Conservation (phyloP, 2,329 filamentous ascomycete genomes). For the Colletotrichum tofieldiae region DNA sequence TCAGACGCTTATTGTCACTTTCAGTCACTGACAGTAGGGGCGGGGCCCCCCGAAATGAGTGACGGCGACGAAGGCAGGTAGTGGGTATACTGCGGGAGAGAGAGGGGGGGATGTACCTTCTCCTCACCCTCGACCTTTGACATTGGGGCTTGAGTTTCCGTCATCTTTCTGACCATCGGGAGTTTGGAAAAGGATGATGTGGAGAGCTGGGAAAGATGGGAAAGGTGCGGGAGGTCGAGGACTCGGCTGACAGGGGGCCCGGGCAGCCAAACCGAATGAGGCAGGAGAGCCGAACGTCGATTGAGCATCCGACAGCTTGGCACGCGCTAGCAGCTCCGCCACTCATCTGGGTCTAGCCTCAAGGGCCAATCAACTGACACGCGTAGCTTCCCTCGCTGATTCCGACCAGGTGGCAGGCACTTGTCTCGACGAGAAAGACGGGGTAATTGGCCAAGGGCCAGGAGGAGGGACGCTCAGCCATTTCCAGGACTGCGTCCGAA, state of each 20-base stretch:
- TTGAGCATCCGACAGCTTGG: constrained; percentile 36
- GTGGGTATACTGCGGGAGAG: not conserved
- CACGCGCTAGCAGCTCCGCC: constrained; percentile 37
- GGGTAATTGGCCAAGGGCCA: constrained; percentile 2
- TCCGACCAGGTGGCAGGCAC: not conserved
- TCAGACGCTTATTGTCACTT: not conserved
- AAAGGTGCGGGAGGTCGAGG: constrained; percentile 6
- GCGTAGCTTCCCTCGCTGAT: constrained; percentile 10
- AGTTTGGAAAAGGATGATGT: constrained; percentile 11
- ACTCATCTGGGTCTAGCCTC: constrained; percentile 6
- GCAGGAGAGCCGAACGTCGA: constrained; percentile 30
- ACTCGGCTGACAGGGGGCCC: constrained; percentile 24
- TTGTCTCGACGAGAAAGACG: not conserved
- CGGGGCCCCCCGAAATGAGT: not conserved
- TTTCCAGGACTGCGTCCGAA: not conserved
- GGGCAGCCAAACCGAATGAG: constrained; percentile 19
- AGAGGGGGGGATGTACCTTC: not conserved
- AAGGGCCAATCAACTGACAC: constrained; percentile 14
- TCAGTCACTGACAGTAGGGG: not conserved
- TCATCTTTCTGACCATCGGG: not conserved
- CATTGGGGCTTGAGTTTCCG: not conserved
- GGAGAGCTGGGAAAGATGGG: not conserved
- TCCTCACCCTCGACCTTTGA: not conserved
- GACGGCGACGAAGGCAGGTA: not conserved
- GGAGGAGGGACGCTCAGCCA: not conserved